Evolutionary conservation across 176 grass and related monocot species (phyloP), one percentile per base, ranked within the genome.

Genomic region (Juncus effusus): DNA sequence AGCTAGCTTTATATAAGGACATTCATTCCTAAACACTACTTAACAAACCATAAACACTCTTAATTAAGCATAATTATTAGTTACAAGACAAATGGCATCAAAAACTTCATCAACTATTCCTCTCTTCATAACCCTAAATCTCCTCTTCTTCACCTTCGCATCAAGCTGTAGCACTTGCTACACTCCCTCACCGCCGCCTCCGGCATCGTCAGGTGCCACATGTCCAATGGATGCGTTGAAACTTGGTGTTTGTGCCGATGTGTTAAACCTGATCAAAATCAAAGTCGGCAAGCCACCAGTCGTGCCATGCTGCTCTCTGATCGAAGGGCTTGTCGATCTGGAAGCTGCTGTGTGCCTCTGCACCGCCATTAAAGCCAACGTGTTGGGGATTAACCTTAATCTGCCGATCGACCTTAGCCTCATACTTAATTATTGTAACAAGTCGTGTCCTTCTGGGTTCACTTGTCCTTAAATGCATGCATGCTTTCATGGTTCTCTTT

Each of bases 341-440:
- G 63, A 76, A 36, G 63, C 71, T 0, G 79, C 79, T 0, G 66
- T 53, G 42, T 91, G 76, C 49, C 64, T 70, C 16, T 45, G 16
- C 58, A 56, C 28, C 38, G 87, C 67, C 0, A 65, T 56, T 59
- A 86, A 73, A 83, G 85, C 38, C 72, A 70, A 56, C 14, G 69
- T 80, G 53, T 64, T 93, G 4, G 89, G 89, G 11, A 74, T 94
- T 67, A 54, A 59, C 7, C 28, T 95, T 58, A 66, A 83, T 38
- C 13, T 89, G 0, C 77, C 79, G 14, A 4, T 89, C 66, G 79
- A 85, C 67, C 82, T 89, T 19, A 14, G 45, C 8, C 51, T 89
- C 5, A 64, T 95, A 60, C 56, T 95, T 75, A 81, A 95, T 75
- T 67, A 74, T 67, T 95, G 90, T 39, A 74, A 77, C 49, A 95